Conservation (phyloP, 768 basidiomycete species). For the Boletus speciosus region DNA sequence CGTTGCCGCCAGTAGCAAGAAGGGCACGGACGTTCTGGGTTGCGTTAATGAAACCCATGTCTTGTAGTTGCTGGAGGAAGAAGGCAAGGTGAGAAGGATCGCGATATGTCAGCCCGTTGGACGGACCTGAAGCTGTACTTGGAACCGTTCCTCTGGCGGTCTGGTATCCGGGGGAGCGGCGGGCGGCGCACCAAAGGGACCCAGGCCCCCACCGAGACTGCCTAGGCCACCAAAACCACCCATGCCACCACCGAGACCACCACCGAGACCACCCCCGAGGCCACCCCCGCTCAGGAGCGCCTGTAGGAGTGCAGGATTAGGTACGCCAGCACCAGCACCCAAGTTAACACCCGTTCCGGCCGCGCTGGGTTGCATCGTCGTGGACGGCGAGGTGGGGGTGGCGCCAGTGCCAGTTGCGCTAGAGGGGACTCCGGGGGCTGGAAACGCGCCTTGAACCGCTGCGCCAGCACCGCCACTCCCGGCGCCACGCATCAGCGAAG, state of each 20-base stretch:
- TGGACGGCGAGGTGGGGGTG: constrained; percentile 21
- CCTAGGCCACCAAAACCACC: constrained; percentile 29
- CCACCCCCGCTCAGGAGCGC: constrained; percentile 8
- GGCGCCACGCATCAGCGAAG: constrained; percentile 29
- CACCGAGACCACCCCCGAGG: constrained; percentile 6
- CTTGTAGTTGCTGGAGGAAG: constrained; percentile 74
- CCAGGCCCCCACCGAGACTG: constrained; percentile 28
- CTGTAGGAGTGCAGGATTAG: constrained; percentile 46
- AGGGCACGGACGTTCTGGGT: constrained; percentile 87
- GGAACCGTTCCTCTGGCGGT: constrained; percentile 89
- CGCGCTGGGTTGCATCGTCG: constrained; percentile 16
- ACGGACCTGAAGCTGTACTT: constrained; percentile 73
- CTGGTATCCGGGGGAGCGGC: constrained; percentile 59
- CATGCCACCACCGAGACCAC: constrained; percentile 3
- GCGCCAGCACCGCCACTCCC: constrained; percentile 34
- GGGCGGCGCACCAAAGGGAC: constrained; percentile 19
- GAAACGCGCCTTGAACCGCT: constrained; percentile 38
- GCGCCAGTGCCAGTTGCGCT: constrained; percentile 10
- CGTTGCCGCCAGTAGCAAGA: constrained; percentile 89
- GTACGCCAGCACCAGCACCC: constrained; percentile 13
- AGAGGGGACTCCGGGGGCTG: constrained; percentile 59
- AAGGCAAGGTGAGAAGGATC: not conserved
- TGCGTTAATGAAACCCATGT: constrained; percentile 93
- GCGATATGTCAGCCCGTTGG: not conserved
- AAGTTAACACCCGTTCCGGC: constrained; percentile 22